phyloP scores from a whole-genome alignment of 805 yeast species.

The Wickerhamomyces alni region DNA sequence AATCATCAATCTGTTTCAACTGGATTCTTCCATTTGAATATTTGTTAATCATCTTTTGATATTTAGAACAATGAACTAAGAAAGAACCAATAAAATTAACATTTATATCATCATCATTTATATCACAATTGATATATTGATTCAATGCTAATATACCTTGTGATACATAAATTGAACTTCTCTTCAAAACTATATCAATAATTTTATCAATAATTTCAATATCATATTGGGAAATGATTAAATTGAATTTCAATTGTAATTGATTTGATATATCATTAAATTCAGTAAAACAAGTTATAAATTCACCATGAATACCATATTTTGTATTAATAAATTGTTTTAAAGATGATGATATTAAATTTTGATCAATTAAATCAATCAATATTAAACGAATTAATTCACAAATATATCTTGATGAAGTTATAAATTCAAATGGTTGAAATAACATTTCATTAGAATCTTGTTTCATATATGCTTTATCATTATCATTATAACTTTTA shows the following conservation, averaged over 20 bases:
- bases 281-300: constrained; percentile 5
- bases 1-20: constrained; percentile 36
- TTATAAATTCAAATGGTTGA: constrained; percentile 52
- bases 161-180: constrained; percentile 25
- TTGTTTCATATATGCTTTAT: constrained; percentile 2
- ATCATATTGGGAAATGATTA: constrained; percentile 7
- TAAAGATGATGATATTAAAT: neutral
- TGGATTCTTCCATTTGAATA: constrained; percentile 28
- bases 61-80: constrained; percentile 33
- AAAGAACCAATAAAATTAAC: constrained; percentile 51
- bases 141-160: constrained; percentile 9
- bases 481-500: neutral
- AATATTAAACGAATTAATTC: constrained; percentile 43
- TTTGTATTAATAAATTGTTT: neutral
- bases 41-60: constrained; percentile 23
- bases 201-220: constrained; percentile 25
- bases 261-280: too few species aligned
- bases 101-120: constrained; percentile 13
- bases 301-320: constrained; percentile 11
- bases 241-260: neutral
- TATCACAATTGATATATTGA: neutral
- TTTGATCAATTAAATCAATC: constrained; percentile 20
- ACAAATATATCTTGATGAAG: constrained; percentile 51
- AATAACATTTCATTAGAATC: constrained; percentile 27
- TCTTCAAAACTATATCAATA: constrained; percentile 31